These are phyloP conservation scores for Sporothrix luriei DNA, from an alignment of 2,329 filamentous ascomycete genomes.

Conservation along the genomic window DNA sequence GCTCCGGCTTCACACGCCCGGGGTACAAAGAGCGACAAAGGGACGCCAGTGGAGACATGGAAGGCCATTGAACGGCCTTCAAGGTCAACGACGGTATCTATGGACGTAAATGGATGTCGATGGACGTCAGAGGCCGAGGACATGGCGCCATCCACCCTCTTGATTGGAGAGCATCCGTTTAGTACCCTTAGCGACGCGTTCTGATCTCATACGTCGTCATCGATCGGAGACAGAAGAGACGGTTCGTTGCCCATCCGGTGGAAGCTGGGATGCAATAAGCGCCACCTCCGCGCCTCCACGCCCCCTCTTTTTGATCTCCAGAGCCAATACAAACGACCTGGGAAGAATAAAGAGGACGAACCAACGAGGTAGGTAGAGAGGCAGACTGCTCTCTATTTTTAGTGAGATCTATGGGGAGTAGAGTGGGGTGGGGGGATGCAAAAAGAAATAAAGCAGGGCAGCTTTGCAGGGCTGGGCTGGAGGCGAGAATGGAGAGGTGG, in stretches of 20 bases:
- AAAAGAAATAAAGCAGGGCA: background rate
- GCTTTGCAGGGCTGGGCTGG: too few species aligned
- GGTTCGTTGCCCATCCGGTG: background rate
- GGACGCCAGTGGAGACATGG: too few species aligned
- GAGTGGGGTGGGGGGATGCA: background rate
- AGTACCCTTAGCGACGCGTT: background rate
- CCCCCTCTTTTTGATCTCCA: background rate
- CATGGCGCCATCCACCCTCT: constrained; percentile 13
- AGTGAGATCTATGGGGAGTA: background rate
- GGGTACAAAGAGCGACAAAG: background rate
- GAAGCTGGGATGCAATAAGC: background rate
- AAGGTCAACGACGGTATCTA: too few species aligned
- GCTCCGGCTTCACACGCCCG: too few species aligned
- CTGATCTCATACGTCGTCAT: constrained; percentile 29
- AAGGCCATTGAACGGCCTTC: too few species aligned
- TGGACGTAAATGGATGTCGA: background rate
- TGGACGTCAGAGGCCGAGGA: background rate
- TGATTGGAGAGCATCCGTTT: background rate
- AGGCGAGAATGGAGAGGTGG: background rate
- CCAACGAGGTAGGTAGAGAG: background rate
- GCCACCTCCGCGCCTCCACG: too few species aligned
- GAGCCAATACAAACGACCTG: too few species aligned
- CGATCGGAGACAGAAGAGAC: constrained; percentile 1
- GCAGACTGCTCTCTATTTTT: constrained; percentile 13
- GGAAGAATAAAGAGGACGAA: background rate